phyloP scores from a whole-genome alignment of 371 early-diverging fungal species.

The Mucor plumbeus region DNA sequence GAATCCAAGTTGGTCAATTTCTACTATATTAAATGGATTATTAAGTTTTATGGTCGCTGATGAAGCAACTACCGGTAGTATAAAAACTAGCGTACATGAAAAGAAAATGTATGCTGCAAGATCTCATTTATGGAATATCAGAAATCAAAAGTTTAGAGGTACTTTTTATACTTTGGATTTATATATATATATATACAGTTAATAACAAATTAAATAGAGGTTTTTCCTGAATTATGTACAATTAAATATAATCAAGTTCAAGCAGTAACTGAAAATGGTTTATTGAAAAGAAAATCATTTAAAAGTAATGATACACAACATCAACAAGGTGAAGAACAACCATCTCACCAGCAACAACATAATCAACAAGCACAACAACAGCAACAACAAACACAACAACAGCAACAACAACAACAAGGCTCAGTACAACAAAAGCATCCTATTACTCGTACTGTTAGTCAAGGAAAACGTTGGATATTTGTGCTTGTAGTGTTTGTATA shows the following conservation, averaged over 20 bases:
- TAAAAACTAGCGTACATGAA: slow-evolving; percentile 78
- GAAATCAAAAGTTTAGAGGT: slow-evolving; percentile 79
- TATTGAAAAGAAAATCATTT: slow-evolving; percentile 9
- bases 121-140: slow-evolving; percentile 82
- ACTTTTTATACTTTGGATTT: neutral
- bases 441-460: slow-evolving; percentile 43
- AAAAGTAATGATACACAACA: slow-evolving; percentile 4
- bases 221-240: slow-evolving; percentile 82
- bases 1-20: slow-evolving; percentile 97
- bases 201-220: slow-evolving; percentile 41
- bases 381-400: too few species aligned
- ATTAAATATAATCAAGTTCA: slow-evolving; percentile 26
- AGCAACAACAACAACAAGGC: slow-evolving; percentile 17
- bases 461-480: slow-evolving; percentile 62
- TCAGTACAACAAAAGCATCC: slow-evolving; percentile 26
- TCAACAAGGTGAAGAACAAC: neutral
- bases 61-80: slow-evolving; percentile 91
- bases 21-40: slow-evolving; percentile 94
- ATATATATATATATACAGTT: neutral
- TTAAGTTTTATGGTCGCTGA: slow-evolving; percentile 93
- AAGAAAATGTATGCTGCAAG: slow-evolving; percentile 77
- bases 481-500: slow-evolving; percentile 61
- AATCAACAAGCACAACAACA: slow-evolving; percentile 17
- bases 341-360: neutral
- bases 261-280: slow-evolving; percentile 5